Evolutionary conservation across 2,329 filamentous ascomycete species (phyloP).

Genomic region (Colletotrichum sp.): DNA sequence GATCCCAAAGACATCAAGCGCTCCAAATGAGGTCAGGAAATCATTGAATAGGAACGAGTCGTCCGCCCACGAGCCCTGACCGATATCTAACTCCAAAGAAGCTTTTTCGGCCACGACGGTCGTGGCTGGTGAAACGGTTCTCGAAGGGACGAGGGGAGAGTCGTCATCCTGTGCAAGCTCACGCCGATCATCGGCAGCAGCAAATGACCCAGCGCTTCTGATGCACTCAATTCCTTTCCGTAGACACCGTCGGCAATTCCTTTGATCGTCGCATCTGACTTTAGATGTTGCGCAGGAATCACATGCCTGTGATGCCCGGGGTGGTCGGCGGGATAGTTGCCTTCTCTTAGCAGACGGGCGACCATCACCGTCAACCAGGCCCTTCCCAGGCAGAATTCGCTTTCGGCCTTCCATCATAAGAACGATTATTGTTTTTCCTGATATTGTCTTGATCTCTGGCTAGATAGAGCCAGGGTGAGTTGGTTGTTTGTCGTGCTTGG

Average conservation of each 20-base stretch:
- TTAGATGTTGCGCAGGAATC: background rate
- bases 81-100: rapidly evolving
- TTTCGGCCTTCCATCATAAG: background rate
- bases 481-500: background rate
- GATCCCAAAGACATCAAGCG: background rate
- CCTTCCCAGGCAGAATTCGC: rapidly evolving
- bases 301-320: background rate
- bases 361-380: rapidly evolving
- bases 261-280: background rate
- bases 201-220: background rate
- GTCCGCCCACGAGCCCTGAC: background rate
- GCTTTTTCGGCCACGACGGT: background rate
- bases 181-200: background rate
- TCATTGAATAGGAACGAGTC: background rate
- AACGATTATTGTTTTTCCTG: background rate
- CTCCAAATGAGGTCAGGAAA: background rate
- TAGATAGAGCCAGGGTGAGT: background rate
- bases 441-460: background rate
- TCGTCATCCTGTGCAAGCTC: rapidly evolving
- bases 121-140: background rate
- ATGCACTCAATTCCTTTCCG: background rate
- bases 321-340: background rate
- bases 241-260: background rate
- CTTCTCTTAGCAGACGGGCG: background rate
- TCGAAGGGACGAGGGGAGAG: background rate